These are phyloP conservation scores for Carex littledalei DNA, from an alignment of 176 grass and related monocot genomes.

Conservation along the genomic window DNA sequence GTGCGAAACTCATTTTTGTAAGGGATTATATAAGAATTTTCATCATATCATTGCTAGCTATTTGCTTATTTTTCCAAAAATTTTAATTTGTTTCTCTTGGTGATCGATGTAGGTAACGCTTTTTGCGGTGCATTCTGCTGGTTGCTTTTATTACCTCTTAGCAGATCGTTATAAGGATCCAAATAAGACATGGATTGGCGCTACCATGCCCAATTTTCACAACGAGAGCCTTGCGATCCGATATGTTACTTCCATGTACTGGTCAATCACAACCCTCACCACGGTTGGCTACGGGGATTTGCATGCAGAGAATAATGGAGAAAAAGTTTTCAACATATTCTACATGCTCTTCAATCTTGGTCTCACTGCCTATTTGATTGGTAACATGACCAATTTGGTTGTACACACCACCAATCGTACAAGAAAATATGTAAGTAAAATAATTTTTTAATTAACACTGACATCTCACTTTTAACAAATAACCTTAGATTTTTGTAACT, in stretches of 20 bases:
- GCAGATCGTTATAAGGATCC: slow-evolving; percentile 72
- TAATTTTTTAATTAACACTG: not conserved
- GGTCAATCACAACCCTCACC: slow-evolving; percentile 98
- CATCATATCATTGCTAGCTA: not conserved
- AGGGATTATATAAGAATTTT: slow-evolving; percentile 19
- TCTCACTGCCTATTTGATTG: slow-evolving; percentile 95
- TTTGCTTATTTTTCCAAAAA: not conserved
- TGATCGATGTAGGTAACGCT: slow-evolving; percentile 63
- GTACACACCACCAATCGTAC: slow-evolving; percentile 92
- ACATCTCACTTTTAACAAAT: not conserved
- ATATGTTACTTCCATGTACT: slow-evolving; percentile 89
- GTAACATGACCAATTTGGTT: slow-evolving; percentile 99
- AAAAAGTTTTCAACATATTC: slow-evolving; percentile 88
- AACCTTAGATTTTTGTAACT: not conserved
- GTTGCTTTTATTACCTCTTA: slow-evolving; percentile 94
- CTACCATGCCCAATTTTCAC: slow-evolving; percentile 78
- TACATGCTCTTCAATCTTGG: slow-evolving; percentile 99
- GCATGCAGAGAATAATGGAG: slow-evolving; percentile 79
- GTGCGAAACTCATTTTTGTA: slow-evolving; percentile 92
- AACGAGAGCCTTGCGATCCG: slow-evolving; percentile 49
- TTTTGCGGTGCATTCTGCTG: slow-evolving; percentile 91
- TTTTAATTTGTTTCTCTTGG: not conserved
- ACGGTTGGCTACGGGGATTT: slow-evolving; percentile 97
- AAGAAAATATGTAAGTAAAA: slow-evolving; percentile 82
- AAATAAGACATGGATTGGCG: slow-evolving; percentile 69